Percentiles rank a stretch among this genome's conserved stretches.
Evolutionary conservation across 164 flowering plant genomes (phyloP).

Genomic region (Magnolia sinica): DNA sequence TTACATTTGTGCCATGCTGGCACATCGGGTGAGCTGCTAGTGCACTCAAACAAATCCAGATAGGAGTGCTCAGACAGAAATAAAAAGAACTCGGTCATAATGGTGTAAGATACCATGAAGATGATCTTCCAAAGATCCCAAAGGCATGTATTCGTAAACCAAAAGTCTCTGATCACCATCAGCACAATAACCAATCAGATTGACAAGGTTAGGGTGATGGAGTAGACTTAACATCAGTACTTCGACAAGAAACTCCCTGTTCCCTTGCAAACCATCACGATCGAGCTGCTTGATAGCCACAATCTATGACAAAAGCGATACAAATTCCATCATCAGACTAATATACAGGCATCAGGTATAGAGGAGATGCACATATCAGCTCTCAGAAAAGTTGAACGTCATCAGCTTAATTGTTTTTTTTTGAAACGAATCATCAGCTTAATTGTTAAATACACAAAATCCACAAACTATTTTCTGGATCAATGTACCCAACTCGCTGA

Average conservation of each 20-base stretch:
- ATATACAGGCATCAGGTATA: neutral
- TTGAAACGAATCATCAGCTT: neutral
- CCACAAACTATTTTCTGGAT: neutral
- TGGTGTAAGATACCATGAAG: slow-evolving; percentile 53
- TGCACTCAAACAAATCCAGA: neutral
- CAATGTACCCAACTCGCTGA: too few relatives aligned
- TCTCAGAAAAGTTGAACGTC: neutral
- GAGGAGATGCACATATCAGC: neutral
- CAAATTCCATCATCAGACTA: neutral
- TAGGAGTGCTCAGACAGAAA: neutral
- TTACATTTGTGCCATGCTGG: neutral
- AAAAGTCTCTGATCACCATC: slow-evolving; percentile 78
- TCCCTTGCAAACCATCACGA: slow-evolving; percentile 69
- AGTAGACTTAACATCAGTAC: slow-evolving; percentile 61
- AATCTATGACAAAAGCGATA: slow-evolving; percentile 35
- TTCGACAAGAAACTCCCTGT: slow-evolving; percentile 75
- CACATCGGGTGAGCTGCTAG: neutral
- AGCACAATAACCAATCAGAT: slow-evolving; percentile 74
- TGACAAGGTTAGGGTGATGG: slow-evolving; percentile 77
- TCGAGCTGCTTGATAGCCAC: slow-evolving; percentile 91
- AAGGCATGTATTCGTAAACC: slow-evolving; percentile 87
- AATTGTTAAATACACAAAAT: neutral
- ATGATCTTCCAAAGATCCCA: slow-evolving; percentile 78
- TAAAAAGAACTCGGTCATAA: neutral
- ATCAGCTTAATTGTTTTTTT: neutral